Conservation (phyloP, 2,329 filamentous ascomycete genomes). For the Fusarium newnesense region DNA sequence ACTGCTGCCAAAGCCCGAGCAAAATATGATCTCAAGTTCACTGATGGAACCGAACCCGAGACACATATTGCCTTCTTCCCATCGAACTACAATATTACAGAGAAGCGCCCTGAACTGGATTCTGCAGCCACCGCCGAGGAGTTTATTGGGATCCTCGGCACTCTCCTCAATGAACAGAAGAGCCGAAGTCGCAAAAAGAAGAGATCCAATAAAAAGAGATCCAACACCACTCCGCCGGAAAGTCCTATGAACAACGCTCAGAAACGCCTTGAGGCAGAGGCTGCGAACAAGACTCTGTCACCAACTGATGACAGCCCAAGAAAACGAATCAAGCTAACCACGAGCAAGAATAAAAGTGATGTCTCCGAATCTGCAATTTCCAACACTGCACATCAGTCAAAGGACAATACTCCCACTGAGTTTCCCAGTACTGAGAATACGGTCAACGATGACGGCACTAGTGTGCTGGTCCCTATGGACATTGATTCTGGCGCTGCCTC, state of each 20-base stretch:
- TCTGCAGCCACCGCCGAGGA: slow-evolving; percentile 1
- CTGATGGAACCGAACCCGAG: slow-evolving; percentile 29
- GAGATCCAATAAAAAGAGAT: background rate
- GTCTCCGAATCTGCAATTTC: background rate
- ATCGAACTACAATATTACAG: slow-evolving; percentile 3
- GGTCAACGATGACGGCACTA: background rate
- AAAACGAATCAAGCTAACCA: slow-evolving; percentile 15
- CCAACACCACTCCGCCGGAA: background rate
- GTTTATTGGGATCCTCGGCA: slow-evolving; percentile 25
- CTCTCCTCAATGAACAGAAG: slow-evolving; percentile 23
- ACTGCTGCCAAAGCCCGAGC: slow-evolving; percentile 23
- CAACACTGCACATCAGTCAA: background rate
- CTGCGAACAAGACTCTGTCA: background rate
- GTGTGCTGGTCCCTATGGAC: background rate
- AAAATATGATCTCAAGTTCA: slow-evolving; percentile 30
- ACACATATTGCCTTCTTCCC: slow-evolving; percentile 21
- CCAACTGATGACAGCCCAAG: background rate
- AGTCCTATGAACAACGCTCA: slow-evolving; percentile 20
- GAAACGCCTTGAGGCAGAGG: slow-evolving; percentile 6
- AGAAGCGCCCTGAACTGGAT: slow-evolving; percentile 9
- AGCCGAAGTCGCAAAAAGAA: slow-evolving; percentile 5
- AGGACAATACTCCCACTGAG: background rate
- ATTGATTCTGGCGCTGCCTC: background rate
- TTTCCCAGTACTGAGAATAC: background rate
- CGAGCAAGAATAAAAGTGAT: background rate